Conservation (phyloP, 768 basidiomycete species). For the Mrakia frigida region DNA sequence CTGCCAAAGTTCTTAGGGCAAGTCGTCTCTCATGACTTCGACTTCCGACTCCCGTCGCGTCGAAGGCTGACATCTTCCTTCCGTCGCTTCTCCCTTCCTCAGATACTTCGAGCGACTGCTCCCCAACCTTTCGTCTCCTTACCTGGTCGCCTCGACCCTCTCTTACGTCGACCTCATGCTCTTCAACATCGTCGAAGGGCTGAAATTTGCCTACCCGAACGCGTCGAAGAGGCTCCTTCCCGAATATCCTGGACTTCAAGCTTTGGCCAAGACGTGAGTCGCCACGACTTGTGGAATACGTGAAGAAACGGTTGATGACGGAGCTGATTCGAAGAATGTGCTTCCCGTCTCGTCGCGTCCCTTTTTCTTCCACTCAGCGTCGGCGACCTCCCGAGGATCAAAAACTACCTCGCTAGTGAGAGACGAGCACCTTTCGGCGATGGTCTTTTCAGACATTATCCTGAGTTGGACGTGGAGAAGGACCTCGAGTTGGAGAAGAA, state of each 20-base stretch:
- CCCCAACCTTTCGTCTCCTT: slow-evolving; percentile 34
- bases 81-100: neutral
- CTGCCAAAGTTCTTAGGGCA: slow-evolving; percentile 48
- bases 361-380: slow-evolving; percentile 13
- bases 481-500: slow-evolving; percentile 2
- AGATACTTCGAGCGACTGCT: slow-evolving; percentile 45
- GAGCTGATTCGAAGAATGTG: neutral
- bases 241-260: neutral
- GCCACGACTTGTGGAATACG: no score
- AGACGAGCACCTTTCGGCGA: slow-evolving; percentile 40
- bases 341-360: neutral
- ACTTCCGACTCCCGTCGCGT: neutral
- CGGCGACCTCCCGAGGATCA: slow-evolving; percentile 42
- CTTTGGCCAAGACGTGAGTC: slow-evolving; percentile 11
- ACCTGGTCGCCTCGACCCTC: slow-evolving; percentile 42
- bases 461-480: slow-evolving; percentile 46
- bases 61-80: neutral
- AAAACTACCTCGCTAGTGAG: slow-evolving; percentile 45
- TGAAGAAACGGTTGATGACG: no score
- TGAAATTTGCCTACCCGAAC: slow-evolving; percentile 47
- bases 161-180: slow-evolving; percentile 50
- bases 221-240: slow-evolving; percentile 37
- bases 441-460: slow-evolving; percentile 47
- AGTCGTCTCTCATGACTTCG: neutral
- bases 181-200: slow-evolving; percentile 46